A percentile compares a stretch with the other conserved stretches of the same genome.
These are phyloP conservation scores for Leccinum incarnatum DNA, from an alignment of 768 basidiomycete species.

Conservation along the genomic window DNA sequence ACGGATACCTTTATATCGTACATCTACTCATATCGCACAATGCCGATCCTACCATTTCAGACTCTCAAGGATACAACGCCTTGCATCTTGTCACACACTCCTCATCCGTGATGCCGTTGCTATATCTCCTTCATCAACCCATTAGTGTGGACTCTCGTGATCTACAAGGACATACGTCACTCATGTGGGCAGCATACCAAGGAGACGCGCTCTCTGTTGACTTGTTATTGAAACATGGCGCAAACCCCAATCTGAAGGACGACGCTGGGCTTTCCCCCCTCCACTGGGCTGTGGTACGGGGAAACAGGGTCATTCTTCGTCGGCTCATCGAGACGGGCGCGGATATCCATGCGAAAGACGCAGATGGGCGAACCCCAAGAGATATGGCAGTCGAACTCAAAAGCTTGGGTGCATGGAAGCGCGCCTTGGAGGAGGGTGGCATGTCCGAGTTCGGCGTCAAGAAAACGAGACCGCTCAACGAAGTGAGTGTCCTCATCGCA, in stretches of 20 bases:
- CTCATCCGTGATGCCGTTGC: slow-evolving; percentile 88
- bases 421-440: slow-evolving; percentile 85
- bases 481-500: slow-evolving; percentile 43
- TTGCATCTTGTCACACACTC: slow-evolving; percentile 95
- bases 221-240: slow-evolving; percentile 82
- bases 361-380: slow-evolving; percentile 79
- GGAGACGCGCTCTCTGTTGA: slow-evolving; percentile 96
- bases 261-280: slow-evolving; percentile 82
- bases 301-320: slow-evolving; percentile 85
- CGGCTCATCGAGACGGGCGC: slow-evolving; percentile 84
- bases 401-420: slow-evolving; percentile 85
- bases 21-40: slow-evolving; percentile 87
- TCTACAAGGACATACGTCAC: slow-evolving; percentile 86
- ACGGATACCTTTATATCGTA: slow-evolving; percentile 94
- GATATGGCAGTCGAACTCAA: slow-evolving; percentile 97
- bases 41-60: slow-evolving; percentile 88
- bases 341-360: slow-evolving; percentile 77
- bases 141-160: slow-evolving; percentile 90
- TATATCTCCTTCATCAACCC: slow-evolving; percentile 91
- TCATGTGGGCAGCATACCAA: slow-evolving; percentile 99
- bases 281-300: slow-evolving; percentile 97
- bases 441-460: slow-evolving; percentile 72
- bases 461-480: slow-evolving; percentile 65
- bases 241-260: slow-evolving; percentile 73
- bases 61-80: slow-evolving; percentile 95